Percentiles rank a stretch among this genome's conserved stretches.
Evolutionary conservation across 805 yeast genomes (phyloP).

Genomic region (Monosporozyma aerobia): DNA sequence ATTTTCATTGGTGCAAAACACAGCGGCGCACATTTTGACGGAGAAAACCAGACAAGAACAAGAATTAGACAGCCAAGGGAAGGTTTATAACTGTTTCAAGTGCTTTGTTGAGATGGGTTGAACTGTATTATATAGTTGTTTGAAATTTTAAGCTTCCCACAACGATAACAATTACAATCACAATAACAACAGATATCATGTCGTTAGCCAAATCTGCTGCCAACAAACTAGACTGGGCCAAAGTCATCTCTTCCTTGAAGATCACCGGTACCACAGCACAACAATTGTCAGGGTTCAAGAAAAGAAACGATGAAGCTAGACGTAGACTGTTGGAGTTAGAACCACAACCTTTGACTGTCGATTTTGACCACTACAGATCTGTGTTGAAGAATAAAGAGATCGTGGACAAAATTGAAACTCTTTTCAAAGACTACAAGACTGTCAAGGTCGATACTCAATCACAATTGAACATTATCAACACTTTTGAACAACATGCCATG

Average conservation of each 20-base stretch:
- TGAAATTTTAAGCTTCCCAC: too few relatives aligned
- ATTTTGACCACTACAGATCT: constrained; percentile 71
- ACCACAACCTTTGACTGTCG: constrained; percentile 67
- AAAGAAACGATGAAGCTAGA: constrained; percentile 98
- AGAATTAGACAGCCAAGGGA: too few relatives aligned
- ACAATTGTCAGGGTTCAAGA: constrained; percentile 84
- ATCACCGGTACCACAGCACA: constrained; percentile 87
- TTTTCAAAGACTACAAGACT: constrained; percentile 70
- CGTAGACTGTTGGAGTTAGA: constrained; percentile 63
- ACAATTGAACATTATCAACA: constrained; percentile 84
- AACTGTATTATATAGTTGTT: too few relatives aligned
- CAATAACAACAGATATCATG: constrained; percentile 10
- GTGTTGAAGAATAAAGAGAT: constrained; percentile 73
- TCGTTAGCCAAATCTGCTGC: constrained; percentile 46
- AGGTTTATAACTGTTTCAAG: too few relatives aligned
- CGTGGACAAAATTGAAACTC: constrained; percentile 70
- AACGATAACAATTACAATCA: background rate
- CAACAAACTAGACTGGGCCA: constrained; percentile 90
- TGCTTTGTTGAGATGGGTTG: too few relatives aligned
- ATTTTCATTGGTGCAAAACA: background rate
- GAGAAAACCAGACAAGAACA: too few relatives aligned
- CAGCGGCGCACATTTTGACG: too few relatives aligned
- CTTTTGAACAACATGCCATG: constrained; percentile 90
- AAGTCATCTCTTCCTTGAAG: constrained; percentile 79
- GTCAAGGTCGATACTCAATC: constrained; percentile 77